A percentile compares a stretch with the other conserved stretches of the same genome.
These are phyloP conservation scores for Trypanosomatidae sp. DNA, from an alignment of 208 protist species.

Conservation along the genomic window DNA sequence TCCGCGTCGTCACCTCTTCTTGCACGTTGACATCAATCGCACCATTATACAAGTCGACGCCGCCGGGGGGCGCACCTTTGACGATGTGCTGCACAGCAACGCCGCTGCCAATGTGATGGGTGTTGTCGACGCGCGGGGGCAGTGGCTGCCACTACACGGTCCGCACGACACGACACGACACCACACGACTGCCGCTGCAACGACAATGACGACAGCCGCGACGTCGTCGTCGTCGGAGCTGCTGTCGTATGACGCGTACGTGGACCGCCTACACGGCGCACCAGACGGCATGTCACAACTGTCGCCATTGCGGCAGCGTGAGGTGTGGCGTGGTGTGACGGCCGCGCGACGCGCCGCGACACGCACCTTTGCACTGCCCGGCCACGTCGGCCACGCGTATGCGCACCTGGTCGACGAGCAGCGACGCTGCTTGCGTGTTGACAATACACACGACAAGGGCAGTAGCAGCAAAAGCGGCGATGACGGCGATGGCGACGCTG, in stretches of 20 bases:
- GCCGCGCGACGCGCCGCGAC: conserved; percentile 23
- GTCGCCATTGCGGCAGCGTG: conserved; percentile 23
- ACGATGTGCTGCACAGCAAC: conserved; percentile 84
- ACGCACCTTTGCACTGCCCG: conserved; percentile 45
- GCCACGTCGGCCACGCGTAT: conserved; percentile 41
- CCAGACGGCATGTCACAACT: conserved; percentile 58
- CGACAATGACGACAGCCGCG: background rate
- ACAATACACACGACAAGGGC: too few relatives aligned
- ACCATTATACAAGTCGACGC: conserved; percentile 81
- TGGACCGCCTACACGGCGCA: conserved; percentile 38
- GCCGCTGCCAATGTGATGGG: conserved; percentile 67
- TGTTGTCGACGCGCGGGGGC: conserved; percentile 8
- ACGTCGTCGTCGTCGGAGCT: conserved; percentile 4
- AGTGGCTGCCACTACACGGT: conserved; percentile 33
- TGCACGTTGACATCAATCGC: conserved; percentile 88
- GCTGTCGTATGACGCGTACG: conserved; percentile 49
- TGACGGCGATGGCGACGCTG: too few relatives aligned
- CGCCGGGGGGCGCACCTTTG: conserved; percentile 52
- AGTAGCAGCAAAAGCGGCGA: too few relatives aligned
- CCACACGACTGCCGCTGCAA: background rate
- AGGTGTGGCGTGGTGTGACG: conserved; percentile 49
- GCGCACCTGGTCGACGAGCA: conserved; percentile 60
- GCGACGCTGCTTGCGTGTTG: conserved; percentile 14
- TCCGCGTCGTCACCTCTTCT: conserved; percentile 44
- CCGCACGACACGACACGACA: conserved; percentile 11